Conservation (phyloP, 2,329 filamentous ascomycete species). For the Hypoxylon sp. region DNA sequence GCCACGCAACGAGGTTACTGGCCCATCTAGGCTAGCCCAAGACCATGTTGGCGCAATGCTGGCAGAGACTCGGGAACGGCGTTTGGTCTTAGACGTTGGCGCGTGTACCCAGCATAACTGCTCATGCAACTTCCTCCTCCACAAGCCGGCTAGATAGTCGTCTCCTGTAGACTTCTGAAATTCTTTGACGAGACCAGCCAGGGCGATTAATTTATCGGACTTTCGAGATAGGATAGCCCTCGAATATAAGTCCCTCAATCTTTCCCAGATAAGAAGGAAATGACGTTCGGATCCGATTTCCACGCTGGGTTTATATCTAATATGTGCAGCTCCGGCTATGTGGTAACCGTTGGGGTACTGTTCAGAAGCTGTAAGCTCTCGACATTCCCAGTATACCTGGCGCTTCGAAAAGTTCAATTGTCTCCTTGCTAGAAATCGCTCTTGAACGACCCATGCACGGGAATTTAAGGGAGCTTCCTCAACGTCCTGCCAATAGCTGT, state of each 20-base stretch:
- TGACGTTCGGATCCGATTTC: not conserved
- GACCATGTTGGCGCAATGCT: constrained; percentile 29
- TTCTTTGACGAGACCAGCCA: not conserved
- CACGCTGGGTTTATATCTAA: not conserved
- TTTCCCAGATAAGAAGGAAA: not conserved
- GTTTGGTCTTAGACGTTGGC: not conserved
- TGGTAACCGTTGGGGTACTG: not conserved
- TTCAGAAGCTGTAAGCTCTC: not conserved
- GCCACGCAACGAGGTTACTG: not conserved
- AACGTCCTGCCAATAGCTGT: not conserved
- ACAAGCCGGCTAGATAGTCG: not conserved
- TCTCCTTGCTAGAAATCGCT: constrained; percentile 17
- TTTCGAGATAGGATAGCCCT: not conserved
- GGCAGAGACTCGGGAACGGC: not conserved
- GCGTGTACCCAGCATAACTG: not conserved
- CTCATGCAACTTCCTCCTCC: not conserved
- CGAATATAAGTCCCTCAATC: not conserved
- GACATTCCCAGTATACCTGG: constrained; percentile 24
- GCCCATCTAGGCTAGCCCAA: constrained; percentile 21
- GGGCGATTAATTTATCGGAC: not conserved
- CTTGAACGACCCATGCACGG: constrained; percentile 24
- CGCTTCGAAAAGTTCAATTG: constrained; percentile 19
- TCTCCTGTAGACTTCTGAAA: not conserved
- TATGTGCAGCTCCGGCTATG: not conserved
- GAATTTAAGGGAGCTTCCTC: not conserved